phyloP scores from a whole-genome alignment of 495 filamentous ascomycete genomes.

The Neurospora sp. region DNA sequence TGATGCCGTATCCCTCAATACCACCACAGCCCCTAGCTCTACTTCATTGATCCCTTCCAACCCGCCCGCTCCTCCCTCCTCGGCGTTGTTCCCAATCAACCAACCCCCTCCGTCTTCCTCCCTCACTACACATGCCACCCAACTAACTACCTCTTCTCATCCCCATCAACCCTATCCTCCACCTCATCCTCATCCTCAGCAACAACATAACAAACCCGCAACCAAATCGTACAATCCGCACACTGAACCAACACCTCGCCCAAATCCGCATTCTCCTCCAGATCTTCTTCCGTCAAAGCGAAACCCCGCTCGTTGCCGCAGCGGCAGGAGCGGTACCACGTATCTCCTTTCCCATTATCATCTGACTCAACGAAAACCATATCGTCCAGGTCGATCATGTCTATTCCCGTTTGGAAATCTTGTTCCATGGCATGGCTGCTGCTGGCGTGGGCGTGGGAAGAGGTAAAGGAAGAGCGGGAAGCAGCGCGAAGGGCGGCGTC shows the following conservation, averaged over 20 bases:
- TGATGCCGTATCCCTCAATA: background rate
- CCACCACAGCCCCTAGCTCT: background rate
- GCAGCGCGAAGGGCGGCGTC: constrained; percentile 37
- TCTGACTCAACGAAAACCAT: constrained; percentile 43
- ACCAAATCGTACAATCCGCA: constrained; percentile 70
- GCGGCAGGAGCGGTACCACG: constrained; percentile 64
- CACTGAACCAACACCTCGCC: constrained; percentile 71
- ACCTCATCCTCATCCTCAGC: constrained; percentile 31
- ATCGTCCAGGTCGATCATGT: constrained; percentile 78
- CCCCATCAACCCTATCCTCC: background rate
- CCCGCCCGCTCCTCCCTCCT: background rate
- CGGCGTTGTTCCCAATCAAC: background rate
- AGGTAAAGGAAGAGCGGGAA: constrained; percentile 12
- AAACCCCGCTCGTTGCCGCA: constrained; percentile 74
- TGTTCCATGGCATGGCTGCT: background rate
- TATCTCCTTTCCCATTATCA: constrained; percentile 1
- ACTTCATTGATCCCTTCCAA: background rate
- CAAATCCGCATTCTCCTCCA: constrained; percentile 53
- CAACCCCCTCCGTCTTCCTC: background rate
- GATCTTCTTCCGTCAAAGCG: constrained; percentile 54
- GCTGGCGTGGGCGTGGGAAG: background rate
- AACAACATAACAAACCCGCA: constrained; percentile 62
- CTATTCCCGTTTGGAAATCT: constrained; percentile 56
- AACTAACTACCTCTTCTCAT: background rate
- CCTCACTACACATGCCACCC: background rate